Conservation (phyloP, 2,329 filamentous ascomycete species). For the Claviceps africana region DNA sequence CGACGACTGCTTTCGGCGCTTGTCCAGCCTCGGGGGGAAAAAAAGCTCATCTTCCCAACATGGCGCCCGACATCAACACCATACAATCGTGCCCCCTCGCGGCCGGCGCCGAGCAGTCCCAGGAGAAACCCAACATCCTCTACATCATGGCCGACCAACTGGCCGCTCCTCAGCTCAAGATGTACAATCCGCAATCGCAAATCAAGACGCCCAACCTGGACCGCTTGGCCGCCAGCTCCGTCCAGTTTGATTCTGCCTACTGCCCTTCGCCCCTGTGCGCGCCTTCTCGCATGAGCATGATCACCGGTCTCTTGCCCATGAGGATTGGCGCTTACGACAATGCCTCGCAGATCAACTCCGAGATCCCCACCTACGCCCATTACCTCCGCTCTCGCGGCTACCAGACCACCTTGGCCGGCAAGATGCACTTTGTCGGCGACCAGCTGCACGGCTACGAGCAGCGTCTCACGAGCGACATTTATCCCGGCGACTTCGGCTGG, state of each 20-base stretch:
- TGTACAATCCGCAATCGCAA: constrained; percentile 76
- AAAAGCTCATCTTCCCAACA: constrained; percentile 18
- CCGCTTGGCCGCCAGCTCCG: constrained; percentile 62
- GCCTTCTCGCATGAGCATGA: constrained; percentile 87
- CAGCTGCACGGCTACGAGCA: constrained; percentile 91
- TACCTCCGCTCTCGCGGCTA: constrained; percentile 77
- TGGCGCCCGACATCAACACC: constrained; percentile 65
- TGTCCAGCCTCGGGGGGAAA: not conserved
- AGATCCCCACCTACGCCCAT: constrained; percentile 83
- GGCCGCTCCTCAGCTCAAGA: constrained; percentile 77
- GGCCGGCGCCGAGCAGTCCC: constrained; percentile 10
- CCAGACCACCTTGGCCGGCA: constrained; percentile 79
- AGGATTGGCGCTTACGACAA: constrained; percentile 91
- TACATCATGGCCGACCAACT: constrained; percentile 98
- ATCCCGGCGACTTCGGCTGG: constrained; percentile 90
- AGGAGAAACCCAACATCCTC: constrained; percentile 28
- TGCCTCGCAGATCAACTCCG: constrained; percentile 67
- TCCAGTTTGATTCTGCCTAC: constrained; percentile 88
- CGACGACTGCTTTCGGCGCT: not conserved
- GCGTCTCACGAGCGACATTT: constrained; percentile 86
- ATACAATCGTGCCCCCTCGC: constrained; percentile 41
- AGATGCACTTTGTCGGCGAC: constrained; percentile 96
- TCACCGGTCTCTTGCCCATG: constrained; percentile 79
- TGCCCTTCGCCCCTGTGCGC: constrained; percentile 88
- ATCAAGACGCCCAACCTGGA: constrained; percentile 91